Conservation (phyloP, 1,139 yeast species). For the Taphrina sp. region DNA sequence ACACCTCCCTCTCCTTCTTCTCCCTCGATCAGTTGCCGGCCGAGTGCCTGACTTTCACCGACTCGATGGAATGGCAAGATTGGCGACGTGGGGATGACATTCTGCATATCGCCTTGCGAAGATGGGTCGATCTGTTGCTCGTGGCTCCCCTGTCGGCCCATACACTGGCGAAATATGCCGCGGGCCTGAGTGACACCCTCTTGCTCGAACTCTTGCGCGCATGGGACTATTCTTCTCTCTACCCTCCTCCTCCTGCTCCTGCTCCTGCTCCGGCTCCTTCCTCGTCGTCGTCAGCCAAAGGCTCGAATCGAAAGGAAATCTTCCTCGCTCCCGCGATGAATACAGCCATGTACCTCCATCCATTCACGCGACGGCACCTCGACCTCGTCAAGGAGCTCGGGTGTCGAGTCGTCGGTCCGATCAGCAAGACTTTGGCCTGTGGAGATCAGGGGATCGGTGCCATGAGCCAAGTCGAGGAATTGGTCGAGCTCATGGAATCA, state of each 20-base stretch:
- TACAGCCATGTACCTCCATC: constrained; percentile 92
- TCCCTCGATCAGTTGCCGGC: constrained; percentile 68
- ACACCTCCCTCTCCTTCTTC: constrained; percentile 65
- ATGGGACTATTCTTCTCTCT: constrained; percentile 72
- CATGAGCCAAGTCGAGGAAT: constrained; percentile 66
- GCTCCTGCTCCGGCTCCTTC: no score
- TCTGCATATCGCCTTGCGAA: constrained; percentile 80
- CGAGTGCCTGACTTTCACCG: constrained; percentile 89
- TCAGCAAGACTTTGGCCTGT: constrained; percentile 87
- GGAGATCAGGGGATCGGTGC: constrained; percentile 99
- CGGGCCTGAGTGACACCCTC: constrained; percentile 88
- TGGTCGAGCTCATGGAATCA: background rate
- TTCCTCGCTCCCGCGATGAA: constrained; percentile 97
- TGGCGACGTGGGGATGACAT: constrained; percentile 57
- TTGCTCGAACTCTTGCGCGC: constrained; percentile 76
- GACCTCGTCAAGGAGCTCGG: constrained; percentile 59
- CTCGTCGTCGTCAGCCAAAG: background rate
- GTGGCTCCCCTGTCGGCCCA: constrained; percentile 94
- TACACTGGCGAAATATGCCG: constrained; percentile 82
- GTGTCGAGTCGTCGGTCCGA: constrained; percentile 81
- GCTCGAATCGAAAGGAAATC: constrained; percentile 48
- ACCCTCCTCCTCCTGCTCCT: no score
- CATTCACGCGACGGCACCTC: constrained; percentile 83
- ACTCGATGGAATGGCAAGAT: constrained; percentile 83
- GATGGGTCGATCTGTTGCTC: constrained; percentile 93